phyloP scores from a whole-genome alignment of 257 asterid genomes.

The Rubia yunnanensis region DNA sequence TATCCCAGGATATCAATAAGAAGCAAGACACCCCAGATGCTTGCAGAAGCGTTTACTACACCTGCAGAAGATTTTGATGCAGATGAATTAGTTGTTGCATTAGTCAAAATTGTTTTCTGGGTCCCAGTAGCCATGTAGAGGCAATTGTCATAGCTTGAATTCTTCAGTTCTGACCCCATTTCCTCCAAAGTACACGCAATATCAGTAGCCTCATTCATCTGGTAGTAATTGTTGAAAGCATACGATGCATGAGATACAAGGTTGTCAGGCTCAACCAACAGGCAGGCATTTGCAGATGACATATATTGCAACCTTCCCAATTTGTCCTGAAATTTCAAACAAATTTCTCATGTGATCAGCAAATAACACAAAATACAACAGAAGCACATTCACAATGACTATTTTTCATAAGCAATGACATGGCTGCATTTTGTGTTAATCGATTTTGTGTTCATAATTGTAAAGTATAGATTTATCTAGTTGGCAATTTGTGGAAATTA shows the following conservation, averaged over 20 bases:
- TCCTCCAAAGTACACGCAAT: slow-evolving; percentile 93
- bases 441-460: too few relatives aligned
- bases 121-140: slow-evolving; percentile 54
- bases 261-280: slow-evolving; percentile 82
- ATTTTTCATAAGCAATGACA: too few relatives aligned
- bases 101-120: slow-evolving; percentile 42
- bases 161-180: slow-evolving; percentile 73
- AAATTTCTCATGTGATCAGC: too few relatives aligned
- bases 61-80: slow-evolving; percentile 43
- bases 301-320: too few relatives aligned
- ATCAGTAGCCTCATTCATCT: slow-evolving; percentile 90
- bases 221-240: slow-evolving; percentile 83
- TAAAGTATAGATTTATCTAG: too few relatives aligned
- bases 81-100: slow-evolving; percentile 25
- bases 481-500: too few relatives aligned
- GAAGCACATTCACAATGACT: too few relatives aligned
- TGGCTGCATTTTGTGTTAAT: too few relatives aligned
- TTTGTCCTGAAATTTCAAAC: too few relatives aligned
- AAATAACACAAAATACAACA: too few relatives aligned
- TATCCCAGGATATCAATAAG: slow-evolving; percentile 28
- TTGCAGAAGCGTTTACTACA: slow-evolving; percentile 2
- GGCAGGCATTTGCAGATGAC: too few relatives aligned
- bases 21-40: slow-evolving; percentile 23
- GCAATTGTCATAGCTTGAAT: slow-evolving; percentile 91
- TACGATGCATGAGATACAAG: slow-evolving; percentile 75